phyloP scores from a whole-genome alignment of 164 flowering plant species.

The Nymphaea thermarum region DNA sequence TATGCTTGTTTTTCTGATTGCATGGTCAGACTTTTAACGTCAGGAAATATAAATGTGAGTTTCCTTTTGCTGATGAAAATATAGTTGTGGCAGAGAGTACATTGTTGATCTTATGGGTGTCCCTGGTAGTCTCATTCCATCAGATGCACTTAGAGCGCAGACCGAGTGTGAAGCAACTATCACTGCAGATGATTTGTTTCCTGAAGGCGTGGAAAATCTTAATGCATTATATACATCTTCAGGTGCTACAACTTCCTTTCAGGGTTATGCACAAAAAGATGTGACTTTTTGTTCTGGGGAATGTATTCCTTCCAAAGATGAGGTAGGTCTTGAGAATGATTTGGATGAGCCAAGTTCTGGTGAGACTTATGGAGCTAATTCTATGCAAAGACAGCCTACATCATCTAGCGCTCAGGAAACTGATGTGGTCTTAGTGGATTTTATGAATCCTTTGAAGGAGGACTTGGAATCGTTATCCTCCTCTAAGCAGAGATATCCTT shows the following conservation, averaged over 20 bases:
- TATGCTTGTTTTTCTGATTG: no score
- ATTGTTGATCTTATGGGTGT: slow-evolving; percentile 94
- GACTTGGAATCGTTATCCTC: slow-evolving; percentile 7
- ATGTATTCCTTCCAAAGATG: background rate
- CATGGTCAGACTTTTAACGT: no score
- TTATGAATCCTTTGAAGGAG: slow-evolving; percentile 9
- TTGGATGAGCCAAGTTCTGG: background rate
- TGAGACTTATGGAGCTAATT: background rate
- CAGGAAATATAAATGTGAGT: background rate
- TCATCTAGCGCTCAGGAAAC: background rate
- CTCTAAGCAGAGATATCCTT: slow-evolving; percentile 21
- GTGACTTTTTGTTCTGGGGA: background rate
- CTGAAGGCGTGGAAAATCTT: slow-evolving; percentile 36
- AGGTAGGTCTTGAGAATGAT: background rate
- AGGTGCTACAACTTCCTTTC: slow-evolving; percentile 37
- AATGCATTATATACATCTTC: slow-evolving; percentile 45
- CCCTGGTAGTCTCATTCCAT: slow-evolving; percentile 95
- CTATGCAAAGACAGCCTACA: background rate
- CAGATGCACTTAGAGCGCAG: slow-evolving; percentile 62
- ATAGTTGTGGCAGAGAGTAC: slow-evolving; percentile 69
- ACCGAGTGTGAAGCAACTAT: slow-evolving; percentile 37
- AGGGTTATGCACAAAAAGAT: slow-evolving; percentile 8
- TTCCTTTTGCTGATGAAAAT: background rate
- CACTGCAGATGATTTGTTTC: slow-evolving; percentile 22
- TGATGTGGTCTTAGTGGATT: slow-evolving; percentile 9